phyloP scores from a whole-genome alignment of 2,329 filamentous ascomycete species.

The Fusarium xylarioides region DNA sequence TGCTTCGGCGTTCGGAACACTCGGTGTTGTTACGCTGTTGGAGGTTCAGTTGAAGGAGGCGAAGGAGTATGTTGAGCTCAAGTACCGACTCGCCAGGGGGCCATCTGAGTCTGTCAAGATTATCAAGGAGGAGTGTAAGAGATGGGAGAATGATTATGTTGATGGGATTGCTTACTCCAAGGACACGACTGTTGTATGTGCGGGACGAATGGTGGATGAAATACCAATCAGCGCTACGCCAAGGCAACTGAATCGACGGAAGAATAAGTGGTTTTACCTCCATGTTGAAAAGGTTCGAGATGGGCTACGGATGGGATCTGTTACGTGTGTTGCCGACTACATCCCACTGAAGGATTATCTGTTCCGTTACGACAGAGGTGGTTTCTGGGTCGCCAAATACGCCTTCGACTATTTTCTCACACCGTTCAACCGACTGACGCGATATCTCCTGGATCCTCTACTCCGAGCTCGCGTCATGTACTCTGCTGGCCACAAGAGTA shows the following conservation, averaged over 20 bases:
- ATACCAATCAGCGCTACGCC: constrained; percentile 48
- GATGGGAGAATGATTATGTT: constrained; percentile 67
- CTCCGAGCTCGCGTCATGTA: constrained; percentile 73
- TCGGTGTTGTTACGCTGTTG: constrained; percentile 72
- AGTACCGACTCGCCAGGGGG: constrained; percentile 60
- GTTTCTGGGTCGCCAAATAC: constrained; percentile 72
- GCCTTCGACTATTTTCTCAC: constrained; percentile 71
- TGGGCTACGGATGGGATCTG: constrained; percentile 34
- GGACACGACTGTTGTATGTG: constrained; percentile 66
- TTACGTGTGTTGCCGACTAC: constrained; percentile 55
- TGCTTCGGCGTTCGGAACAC: constrained; percentile 71
- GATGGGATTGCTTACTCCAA: constrained; percentile 73
- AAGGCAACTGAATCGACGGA: constrained; percentile 62
- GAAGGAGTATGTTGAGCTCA: constrained; percentile 64
- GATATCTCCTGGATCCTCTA: constrained; percentile 68
- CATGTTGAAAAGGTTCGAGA: constrained; percentile 62
- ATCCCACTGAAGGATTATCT: constrained; percentile 73
- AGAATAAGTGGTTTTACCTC: constrained; percentile 79
- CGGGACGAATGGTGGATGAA: constrained; percentile 64
- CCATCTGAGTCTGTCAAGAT: constrained; percentile 51
- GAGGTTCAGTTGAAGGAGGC: constrained; percentile 68
- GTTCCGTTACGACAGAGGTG: constrained; percentile 75
- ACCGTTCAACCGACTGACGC: constrained; percentile 71
- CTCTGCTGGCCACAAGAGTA: constrained; percentile 69
- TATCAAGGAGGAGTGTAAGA: constrained; percentile 55